Evolutionary conservation across 2,329 filamentous ascomycete genomes (phyloP).

Genomic region (Ustulina deusta): DNA sequence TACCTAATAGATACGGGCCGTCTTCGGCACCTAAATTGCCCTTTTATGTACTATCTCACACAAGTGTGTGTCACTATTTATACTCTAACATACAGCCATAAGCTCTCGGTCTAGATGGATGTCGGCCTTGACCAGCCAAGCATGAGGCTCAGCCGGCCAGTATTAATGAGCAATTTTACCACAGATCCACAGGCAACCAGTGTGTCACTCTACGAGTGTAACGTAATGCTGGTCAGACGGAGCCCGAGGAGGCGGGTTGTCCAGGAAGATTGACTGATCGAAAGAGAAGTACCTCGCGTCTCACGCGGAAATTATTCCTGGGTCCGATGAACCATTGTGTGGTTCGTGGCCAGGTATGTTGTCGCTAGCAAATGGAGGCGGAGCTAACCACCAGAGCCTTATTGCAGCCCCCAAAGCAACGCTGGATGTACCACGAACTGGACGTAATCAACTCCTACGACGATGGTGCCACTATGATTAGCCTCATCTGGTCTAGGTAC

Average conservation of each 20-base stretch:
- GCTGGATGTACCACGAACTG: neutral
- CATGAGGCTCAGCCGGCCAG: neutral
- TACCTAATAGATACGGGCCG: neutral
- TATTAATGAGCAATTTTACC: constrained; percentile 2
- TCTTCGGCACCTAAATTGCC: neutral
- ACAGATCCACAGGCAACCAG: neutral
- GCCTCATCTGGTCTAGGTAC: constrained; percentile 1
- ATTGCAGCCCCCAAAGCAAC: constrained; percentile 18
- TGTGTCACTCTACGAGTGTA: neutral
- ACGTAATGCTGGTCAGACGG: constrained; percentile 22
- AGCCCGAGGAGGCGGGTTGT: neutral
- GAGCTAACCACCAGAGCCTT: constrained; percentile 26
- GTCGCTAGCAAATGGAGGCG: neutral
- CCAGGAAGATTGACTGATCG: neutral
- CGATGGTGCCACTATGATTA: neutral
- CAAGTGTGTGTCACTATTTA: constrained; percentile 1
- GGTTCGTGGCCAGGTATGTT: neutral
- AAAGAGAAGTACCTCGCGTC: neutral
- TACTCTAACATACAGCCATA: neutral
- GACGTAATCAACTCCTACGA: constrained; percentile 12
- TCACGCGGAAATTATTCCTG: neutral
- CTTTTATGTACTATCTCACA: neutral
- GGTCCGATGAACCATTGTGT: neutral
- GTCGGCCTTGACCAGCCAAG: constrained; percentile 22
- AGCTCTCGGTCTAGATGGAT: constrained; percentile 9